phyloP scores from a whole-genome alignment of 305 asterid genomes.

The Solanum chacoense region DNA sequence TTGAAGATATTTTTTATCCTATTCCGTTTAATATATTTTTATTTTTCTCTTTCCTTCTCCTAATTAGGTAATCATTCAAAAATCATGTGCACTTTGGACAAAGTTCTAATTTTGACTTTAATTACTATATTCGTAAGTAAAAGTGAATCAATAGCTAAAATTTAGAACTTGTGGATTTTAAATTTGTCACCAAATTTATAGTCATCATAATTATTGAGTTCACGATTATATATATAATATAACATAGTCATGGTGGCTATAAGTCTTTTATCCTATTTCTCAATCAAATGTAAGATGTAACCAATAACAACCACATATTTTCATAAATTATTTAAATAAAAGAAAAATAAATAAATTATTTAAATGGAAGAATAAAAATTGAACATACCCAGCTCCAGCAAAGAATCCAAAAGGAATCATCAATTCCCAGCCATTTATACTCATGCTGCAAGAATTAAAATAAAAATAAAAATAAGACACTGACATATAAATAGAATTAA shows the following conservation, averaged over 20 bases:
- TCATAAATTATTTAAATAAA: background rate
- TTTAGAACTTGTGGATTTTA: too few relatives aligned
- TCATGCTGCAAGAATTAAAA: conserved; percentile 44
- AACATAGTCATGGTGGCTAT: background rate
- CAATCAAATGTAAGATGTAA: background rate
- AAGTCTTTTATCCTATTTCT: background rate
- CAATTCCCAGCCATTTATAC: conserved; percentile 69
- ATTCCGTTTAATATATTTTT: background rate
- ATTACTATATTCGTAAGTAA: accelerated
- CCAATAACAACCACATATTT: background rate
- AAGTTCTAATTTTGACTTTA: background rate
- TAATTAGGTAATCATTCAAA: background rate
- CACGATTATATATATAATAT: background rate
- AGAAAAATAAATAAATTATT: background rate
- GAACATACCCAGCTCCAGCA: conserved; percentile 71
- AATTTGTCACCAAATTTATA: background rate
- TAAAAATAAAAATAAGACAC: background rate
- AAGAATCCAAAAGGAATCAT: conserved; percentile 81
- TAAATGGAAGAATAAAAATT: background rate
- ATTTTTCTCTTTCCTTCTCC: background rate
- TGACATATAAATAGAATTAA: background rate
- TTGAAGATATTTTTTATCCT: background rate
- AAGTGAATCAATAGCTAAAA: too few relatives aligned
- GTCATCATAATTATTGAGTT: background rate
- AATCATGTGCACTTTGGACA: background rate